Percentiles rank a stretch among this genome's conserved stretches.
Evolutionary conservation across 139 green algal genomes (phyloP).

Genomic region (Yamagishiella unicocca): DNA sequence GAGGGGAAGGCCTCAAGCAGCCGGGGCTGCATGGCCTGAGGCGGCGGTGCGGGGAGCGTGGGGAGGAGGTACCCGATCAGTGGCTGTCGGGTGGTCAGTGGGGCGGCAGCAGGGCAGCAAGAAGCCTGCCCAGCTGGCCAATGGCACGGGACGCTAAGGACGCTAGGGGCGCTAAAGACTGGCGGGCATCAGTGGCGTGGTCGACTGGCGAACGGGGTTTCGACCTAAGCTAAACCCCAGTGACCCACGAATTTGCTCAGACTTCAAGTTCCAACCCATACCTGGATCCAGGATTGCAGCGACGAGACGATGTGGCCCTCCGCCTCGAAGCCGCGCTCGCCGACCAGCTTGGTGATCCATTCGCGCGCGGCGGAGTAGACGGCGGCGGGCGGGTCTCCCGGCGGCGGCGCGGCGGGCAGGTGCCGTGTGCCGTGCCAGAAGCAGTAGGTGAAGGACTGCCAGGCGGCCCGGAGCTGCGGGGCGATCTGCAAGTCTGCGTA

Average conservation of each 20-base stretch:
- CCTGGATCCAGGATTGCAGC: slow-evolving; percentile 32
- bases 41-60: background rate
- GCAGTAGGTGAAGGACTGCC: slow-evolving; percentile 41
- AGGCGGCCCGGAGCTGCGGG: slow-evolving; percentile 27
- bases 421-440: slow-evolving; percentile 40
- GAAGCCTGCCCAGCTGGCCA: no score
- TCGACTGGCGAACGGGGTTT: no score
- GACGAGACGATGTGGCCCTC: slow-evolving; percentile 33
- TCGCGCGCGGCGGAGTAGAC: slow-evolving; percentile 22
- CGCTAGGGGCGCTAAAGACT: no score
- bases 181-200: no score
- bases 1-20: slow-evolving; percentile 26
- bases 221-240: no score
- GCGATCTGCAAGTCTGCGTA: slow-evolving; percentile 15
- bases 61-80: no score
- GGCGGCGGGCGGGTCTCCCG: background rate
- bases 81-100: no score
- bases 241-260: no score
- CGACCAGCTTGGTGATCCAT: slow-evolving; percentile 28
- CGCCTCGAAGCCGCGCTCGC: slow-evolving; percentile 30
- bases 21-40: slow-evolving; percentile 35
- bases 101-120: no score
- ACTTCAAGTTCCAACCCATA: no score
- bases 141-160: no score
- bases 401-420: background rate